Base-by-base conservation (phyloP, 768 basidiomycete species). In the Lactifluus subvellereus region DNA sequence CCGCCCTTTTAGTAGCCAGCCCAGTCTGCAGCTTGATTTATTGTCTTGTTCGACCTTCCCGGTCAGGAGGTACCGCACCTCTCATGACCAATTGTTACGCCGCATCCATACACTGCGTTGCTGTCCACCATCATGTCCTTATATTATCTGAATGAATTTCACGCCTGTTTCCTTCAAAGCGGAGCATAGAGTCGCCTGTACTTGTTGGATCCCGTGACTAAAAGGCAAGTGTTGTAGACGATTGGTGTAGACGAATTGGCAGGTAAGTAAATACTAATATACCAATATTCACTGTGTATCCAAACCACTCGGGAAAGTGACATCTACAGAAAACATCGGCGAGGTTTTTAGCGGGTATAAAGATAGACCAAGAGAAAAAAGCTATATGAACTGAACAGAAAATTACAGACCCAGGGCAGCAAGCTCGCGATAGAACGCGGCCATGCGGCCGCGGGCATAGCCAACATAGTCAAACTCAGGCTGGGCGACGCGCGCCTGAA, bases 401-500 rank as follows among this genome's bases (percentile, higher is more conserved):
- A 45, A 55, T 35, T 54, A 69, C 30, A 77, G 59, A 1, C 80
- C 79, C n/a, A 88, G 74, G 20, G 72, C 73, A 53, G 73, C 72
- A 30, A 88, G 71, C 60, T 82, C 86, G 66, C 75, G 75, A 58
- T 82, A 79, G 75, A 91, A 91, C 10, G 76, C 78, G 16, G 79
- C 74, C 79, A 89, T 82, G 40, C 89, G 83, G 72, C 82, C 82
- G 65, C 75, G 77, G 18, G 94, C 86, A 72, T 97, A 98, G 11
- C 80, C 79, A 65, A 98, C 74, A 74, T 98, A 97, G 74, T 98
- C 90, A 72, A 97, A 98, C 67, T 94, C 96, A 16, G 82, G 82
- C 67, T 84, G 80, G 42, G 74, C 77, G 50, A 80, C 81, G 45
- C 79, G 77, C 18, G 75, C 80, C 68, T 87, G 82, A 7, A 92